These are phyloP conservation scores for Trichoderma asperellum DNA, from an alignment of 2,329 filamentous ascomycete genomes.

Conservation along the genomic window DNA sequence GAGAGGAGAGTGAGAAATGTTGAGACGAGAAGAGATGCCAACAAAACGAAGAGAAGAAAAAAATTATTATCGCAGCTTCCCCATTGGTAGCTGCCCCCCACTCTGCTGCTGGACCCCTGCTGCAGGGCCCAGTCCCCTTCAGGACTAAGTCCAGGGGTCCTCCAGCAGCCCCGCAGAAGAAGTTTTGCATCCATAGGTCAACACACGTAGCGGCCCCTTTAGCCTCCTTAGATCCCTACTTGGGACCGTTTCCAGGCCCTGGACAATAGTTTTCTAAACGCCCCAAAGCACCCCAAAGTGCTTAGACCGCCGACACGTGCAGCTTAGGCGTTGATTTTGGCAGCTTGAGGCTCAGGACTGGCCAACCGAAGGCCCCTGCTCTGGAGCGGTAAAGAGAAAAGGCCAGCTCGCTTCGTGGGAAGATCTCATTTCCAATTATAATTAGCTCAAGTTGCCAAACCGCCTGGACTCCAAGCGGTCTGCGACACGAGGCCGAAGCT, in stretches of 20 bases:
- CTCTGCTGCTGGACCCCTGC: not conserved
- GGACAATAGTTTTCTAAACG: not conserved
- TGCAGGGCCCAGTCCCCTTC: conserved; percentile 5
- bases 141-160: conserved; percentile 24
- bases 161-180: not conserved
- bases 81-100: conserved; percentile 3
- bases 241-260: not conserved
- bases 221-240: not conserved
- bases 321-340: conserved; percentile 10
- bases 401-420: conserved; percentile 10
- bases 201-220: not conserved
- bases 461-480: conserved; percentile 10
- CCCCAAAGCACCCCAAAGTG: conserved; percentile 3
- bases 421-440: conserved; percentile 25
- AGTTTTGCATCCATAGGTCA: conserved; percentile 8
- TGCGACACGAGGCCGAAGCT: not conserved
- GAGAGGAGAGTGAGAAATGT: not conserved
- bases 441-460: conserved; percentile 18
- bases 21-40: not conserved
- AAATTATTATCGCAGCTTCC: not conserved
- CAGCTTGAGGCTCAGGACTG: conserved; percentile 17
- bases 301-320: conserved; percentile 17
- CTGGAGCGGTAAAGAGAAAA: conserved; percentile 20
- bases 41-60: not conserved
- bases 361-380: conserved; percentile 17